These are phyloP conservation scores for Aspergillus taichungensis DNA, from an alignment of 495 filamentous ascomycete species.

Conservation along the genomic window DNA sequence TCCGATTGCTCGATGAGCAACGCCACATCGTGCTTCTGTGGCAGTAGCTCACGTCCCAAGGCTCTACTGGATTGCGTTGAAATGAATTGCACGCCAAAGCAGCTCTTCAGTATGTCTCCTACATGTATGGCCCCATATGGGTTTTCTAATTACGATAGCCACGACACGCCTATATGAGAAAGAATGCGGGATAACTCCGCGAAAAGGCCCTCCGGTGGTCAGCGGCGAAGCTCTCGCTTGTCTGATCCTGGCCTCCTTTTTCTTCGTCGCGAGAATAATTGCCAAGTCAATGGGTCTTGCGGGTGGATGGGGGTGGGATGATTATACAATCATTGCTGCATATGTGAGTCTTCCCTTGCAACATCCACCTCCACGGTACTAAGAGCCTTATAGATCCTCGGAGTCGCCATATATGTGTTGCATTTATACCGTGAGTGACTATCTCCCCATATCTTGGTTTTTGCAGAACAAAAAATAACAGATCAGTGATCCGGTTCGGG, in stretches of 20 bases:
- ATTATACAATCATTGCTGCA: conserved; percentile 20
- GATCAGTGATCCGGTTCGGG: conserved; percentile 18
- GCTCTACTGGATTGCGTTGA: too few species aligned
- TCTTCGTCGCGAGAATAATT: conserved; percentile 17
- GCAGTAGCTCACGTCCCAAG: too few species aligned
- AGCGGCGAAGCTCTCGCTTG: conserved; percentile 10
- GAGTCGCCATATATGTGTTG: conserved; percentile 11
- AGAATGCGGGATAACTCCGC: conserved; percentile 13
- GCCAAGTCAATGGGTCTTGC: conserved; percentile 22
- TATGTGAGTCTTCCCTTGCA: conserved; percentile 9
- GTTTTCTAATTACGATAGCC: too few species aligned
- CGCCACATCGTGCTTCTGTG: too few species aligned
- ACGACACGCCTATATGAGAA: conserved; percentile 10
- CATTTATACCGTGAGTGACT: conserved; percentile 11
- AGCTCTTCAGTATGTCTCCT: too few species aligned
- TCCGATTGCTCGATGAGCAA: too few species aligned
- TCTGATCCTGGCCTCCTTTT: conserved; percentile 15
- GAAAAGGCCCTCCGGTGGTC: conserved; percentile 5
- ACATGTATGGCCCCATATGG: too few species aligned
- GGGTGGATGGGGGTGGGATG: conserved; percentile 26
- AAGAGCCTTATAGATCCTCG: conserved; percentile 6
- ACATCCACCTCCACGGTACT: not conserved
- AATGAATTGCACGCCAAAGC: too few species aligned
- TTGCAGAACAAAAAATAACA: not conserved
- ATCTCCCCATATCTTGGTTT: not conserved